Evolutionary conservation across 192 early-diverging fungal species (phyloP), one percentile per base, ranked within the genome.

Genomic region (Irineochytrium annulatum): DNA sequence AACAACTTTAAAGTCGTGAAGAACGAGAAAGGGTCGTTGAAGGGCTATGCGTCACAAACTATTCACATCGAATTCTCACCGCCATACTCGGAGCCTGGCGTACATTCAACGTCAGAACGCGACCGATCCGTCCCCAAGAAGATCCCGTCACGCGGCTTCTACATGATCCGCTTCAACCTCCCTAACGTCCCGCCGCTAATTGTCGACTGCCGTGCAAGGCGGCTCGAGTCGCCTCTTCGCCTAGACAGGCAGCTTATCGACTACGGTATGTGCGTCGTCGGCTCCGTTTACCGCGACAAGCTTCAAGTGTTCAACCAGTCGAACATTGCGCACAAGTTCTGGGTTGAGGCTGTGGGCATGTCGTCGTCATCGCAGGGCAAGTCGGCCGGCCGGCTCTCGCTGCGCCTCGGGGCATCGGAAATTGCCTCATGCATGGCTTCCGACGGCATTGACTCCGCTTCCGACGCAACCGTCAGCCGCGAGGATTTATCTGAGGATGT

Each of bases 401-500:
- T n/a, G n/a, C n/a, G n/a, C n/a, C n/a, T n/a, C n/a, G 8, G 11
- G 13, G 46, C 46, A 20, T 14, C 13, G 6, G 51, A 57, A 11
- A 59, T 53, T 30, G 65, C 57, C 27, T 67, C 65, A 11, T 35
- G 43, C 26, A 60, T 60, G 17, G 58, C 57, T 31, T 59, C 65
- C 2, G 65, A 67, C 34, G 65, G 65, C 17, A 41, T 67, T 30
- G 58, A 67, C 55, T 67, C 65, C 8, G 58, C 59, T 43, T 27
- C 3, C 8, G 39, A 28, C 3, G 55, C 35, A 6, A 26, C 4
- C 13, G 55, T 6, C 22, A 8, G 19, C 5, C 33, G 35, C 34
- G 43, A 41, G 20, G 35, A 43, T 41, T 57, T 57, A 16, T 57
- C 55, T 6, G 55, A 57, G 17, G 55, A 57, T 24, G 33, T 27